phyloP scores from a whole-genome alignment of 805 yeast species.

The Jamesozyma piceae region DNA sequence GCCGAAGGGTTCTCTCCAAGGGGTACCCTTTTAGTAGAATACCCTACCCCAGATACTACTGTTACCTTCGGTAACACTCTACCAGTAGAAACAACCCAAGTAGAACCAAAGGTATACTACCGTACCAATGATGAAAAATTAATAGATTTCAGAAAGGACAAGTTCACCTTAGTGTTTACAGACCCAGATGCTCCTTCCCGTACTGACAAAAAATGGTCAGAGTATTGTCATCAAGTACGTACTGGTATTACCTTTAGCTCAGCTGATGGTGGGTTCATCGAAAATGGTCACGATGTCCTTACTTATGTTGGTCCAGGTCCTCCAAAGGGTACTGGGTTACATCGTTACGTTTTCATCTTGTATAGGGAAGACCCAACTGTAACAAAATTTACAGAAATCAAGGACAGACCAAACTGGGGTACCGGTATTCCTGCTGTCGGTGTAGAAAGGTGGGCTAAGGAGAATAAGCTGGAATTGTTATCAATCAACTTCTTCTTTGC shows the following conservation, averaged over 20 bases:
- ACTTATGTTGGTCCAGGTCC: constrained; percentile 76
- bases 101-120: constrained; percentile 56
- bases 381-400: constrained; percentile 5
- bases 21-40: constrained; percentile 25
- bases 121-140: constrained; percentile 35
- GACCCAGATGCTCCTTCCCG: constrained; percentile 87
- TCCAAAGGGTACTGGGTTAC: constrained; percentile 70
- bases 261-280: constrained; percentile 5
- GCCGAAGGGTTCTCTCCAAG: constrained; percentile 13
- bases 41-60: constrained; percentile 12
- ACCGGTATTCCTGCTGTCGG: constrained; percentile 71
- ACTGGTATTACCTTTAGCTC: constrained; percentile 40
- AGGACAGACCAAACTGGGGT: constrained; percentile 53
- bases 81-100: constrained; percentile 54
- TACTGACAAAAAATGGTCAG: constrained; percentile 72
- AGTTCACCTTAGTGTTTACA: constrained; percentile 67
- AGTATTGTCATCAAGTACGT: constrained; percentile 61
- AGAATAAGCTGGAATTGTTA: constrained; percentile 52
- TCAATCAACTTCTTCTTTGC: constrained; percentile 81
- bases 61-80: constrained; percentile 77
- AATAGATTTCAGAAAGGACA: constrained; percentile 2
- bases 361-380: constrained; percentile 44
- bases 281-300: constrained; percentile 35
- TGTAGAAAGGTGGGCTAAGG: constrained; percentile 60
- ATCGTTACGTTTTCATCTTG: constrained; percentile 73